Percentiles rank a stretch among this genome's conserved stretches.
Evolutionary conservation across 495 filamentous ascomycete genomes (phyloP).

Genomic region (Tuber indicum): DNA sequence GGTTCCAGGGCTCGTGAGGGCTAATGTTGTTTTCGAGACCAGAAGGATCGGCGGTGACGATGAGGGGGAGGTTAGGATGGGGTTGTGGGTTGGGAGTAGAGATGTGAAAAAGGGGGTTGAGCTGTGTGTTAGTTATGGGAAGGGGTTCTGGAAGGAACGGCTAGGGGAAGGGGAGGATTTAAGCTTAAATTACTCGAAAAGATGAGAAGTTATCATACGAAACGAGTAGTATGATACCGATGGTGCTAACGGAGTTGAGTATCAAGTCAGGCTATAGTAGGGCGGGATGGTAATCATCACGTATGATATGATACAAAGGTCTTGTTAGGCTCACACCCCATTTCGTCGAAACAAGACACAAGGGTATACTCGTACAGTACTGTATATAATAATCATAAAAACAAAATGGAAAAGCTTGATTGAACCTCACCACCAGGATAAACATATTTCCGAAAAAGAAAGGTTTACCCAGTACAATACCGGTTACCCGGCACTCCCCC

Average conservation of each 20-base stretch:
- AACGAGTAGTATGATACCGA: background rate
- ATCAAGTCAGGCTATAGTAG: background rate
- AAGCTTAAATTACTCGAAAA: background rate
- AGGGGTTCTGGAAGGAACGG: conserved; percentile 56
- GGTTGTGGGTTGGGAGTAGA: conserved; percentile 45
- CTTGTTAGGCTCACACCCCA: background rate
- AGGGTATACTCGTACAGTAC: background rate
- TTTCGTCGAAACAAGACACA: background rate
- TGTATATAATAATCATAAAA: background rate
- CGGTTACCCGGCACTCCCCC: background rate
- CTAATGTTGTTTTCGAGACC: conserved; percentile 38
- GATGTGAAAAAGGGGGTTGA: conserved; percentile 55
- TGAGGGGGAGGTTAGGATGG: conserved; percentile 48
- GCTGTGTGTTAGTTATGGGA: conserved; percentile 62
- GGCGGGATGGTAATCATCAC: background rate
- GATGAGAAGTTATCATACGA: background rate
- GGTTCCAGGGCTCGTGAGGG: conserved; percentile 45
- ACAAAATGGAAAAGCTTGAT: background rate
- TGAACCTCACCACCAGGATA: background rate
- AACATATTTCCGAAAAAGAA: background rate
- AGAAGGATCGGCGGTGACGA: conserved; percentile 32
- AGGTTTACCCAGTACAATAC: background rate
- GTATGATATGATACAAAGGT: too few species aligned
- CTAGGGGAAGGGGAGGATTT: conserved; percentile 10
- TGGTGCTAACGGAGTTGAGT: background rate